Base-by-base conservation (phyloP, 1,284 basidiomycete species). In the Ganoderma multipileum region DNA sequence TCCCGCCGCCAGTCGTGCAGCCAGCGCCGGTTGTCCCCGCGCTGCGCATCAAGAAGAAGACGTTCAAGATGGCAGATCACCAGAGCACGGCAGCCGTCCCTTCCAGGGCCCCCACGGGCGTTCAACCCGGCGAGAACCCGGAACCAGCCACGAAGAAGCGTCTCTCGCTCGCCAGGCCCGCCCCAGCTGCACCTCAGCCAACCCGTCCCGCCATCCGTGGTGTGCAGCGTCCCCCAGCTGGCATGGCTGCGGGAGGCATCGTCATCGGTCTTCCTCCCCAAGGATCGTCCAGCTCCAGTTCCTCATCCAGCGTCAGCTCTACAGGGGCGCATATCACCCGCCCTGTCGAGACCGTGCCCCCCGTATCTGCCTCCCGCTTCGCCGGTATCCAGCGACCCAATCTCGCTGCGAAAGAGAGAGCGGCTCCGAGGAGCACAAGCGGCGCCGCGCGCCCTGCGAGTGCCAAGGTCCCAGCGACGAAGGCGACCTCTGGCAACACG, bases 11-110 rank as follows among this genome's bases (percentile, higher is more conserved):
- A 5, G 65, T 75, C 42, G 30, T 12, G n/a, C 55, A 58, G 33
- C 77, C 78, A 12, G 72, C 78, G 6, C 78, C 81, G 2, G 14
- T 38, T 60, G 78, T 86, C 16, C 83, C 83, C 54, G 86, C 83
- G 30, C 73, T 86, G 50, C 83, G 82, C 36, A 85, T 87, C 55
- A 78, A 85, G 28, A 89, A 88, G 76, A 80, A 78, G 71, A 71
- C 78, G 2, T 75, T 72, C 67, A 75, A 73, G 65, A 23, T 75
- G 30, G 76, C 76, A 30, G 64, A 67, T 3, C 72, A 68, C 20
- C 64, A 64, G 54, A 64, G 65, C 44, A 63, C 44, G 7, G 36
- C 41, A 3, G 14, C 55, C 16, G 50, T 39, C 3, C 47, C 68
- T 18, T 23, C 61, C 26, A 59, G 50, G 16, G 16, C 60, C 36